Evolutionary conservation across 495 filamentous ascomycete genomes (phyloP).

Genomic region (Echria macrotheca): DNA sequence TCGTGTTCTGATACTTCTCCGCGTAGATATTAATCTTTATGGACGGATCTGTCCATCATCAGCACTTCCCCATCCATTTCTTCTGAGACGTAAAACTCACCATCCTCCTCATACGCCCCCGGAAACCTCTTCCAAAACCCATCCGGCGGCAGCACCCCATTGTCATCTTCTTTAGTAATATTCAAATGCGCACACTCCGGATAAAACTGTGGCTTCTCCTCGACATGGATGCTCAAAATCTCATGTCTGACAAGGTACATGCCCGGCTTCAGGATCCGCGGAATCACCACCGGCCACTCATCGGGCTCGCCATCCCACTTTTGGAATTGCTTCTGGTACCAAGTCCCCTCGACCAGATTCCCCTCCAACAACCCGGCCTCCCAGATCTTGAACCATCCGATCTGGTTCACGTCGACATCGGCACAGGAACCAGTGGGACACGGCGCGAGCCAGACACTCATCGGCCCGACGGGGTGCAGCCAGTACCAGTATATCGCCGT

Average conservation of each 20-base stretch:
- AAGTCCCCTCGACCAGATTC: constrained; percentile 43
- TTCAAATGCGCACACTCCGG: constrained; percentile 51
- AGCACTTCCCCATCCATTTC: constrained; percentile 14
- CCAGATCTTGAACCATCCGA: constrained; percentile 50
- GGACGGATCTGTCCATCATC: constrained; percentile 36
- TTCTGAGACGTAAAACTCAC: constrained; percentile 20
- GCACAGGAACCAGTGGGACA: constrained; percentile 38
- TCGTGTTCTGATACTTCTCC: constrained; percentile 25
- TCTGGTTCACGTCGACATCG: constrained; percentile 32
- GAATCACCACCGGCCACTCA: constrained; percentile 47
- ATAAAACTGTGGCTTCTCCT: constrained; percentile 51
- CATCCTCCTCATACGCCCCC: constrained; percentile 42
- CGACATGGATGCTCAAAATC: constrained; percentile 49
- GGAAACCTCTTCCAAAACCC: constrained; percentile 45
- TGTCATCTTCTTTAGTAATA: constrained; percentile 40
- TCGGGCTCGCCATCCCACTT: constrained; percentile 39
- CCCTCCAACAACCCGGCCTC: constrained; percentile 43
- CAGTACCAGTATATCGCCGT: constrained; percentile 48
- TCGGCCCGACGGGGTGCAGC: constrained; percentile 49
- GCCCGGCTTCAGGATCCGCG: constrained; percentile 39
- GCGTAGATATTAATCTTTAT: constrained; percentile 49
- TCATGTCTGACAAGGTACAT: constrained; percentile 52
- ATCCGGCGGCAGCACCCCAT: constrained; percentile 33
- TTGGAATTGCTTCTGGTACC: constrained; percentile 49
- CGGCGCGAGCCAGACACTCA: constrained; percentile 44